Conservation (phyloP, 148 eudicot genomes). For the Fallopia convolvulus region DNA sequence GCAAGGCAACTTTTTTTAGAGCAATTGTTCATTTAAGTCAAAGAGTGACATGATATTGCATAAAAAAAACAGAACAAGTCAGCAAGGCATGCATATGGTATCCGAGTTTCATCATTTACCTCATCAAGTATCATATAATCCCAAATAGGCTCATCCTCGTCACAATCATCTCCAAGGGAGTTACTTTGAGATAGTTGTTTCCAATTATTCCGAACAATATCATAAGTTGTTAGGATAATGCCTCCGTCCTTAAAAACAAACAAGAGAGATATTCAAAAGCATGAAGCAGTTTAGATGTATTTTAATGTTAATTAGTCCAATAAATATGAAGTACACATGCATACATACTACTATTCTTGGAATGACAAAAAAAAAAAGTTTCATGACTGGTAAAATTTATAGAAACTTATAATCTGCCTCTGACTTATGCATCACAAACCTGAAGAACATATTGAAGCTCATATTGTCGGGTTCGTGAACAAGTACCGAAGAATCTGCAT, state of each 20-base stretch:
- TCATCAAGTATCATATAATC: conserved; percentile 97
- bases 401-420: neutral
- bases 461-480: conserved; percentile 60
- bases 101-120: conserved; percentile 27
- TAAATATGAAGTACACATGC: neutral
- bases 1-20: neutral
- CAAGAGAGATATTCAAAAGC: neutral
- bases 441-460: conserved; percentile 88
- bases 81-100: neutral
- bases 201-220: conserved; percentile 76
- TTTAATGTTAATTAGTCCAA: neutral
- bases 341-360: neutral
- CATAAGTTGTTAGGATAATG: conserved; percentile 83
- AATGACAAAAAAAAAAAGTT: neutral
- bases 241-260: conserved; percentile 70
- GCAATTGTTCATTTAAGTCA: neutral
- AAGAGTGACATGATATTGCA: neutral
- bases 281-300: neutral
- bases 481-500: conserved; percentile 72
- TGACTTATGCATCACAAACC: conserved; percentile 30
- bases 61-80: neutral
- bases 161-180: conserved; percentile 36
- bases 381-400: neutral
- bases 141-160: conserved; percentile 64
- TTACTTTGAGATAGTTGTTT: conserved; percentile 52